Base-by-base conservation (phyloP, 106 monocot species). In the Acorus gramineus region DNA sequence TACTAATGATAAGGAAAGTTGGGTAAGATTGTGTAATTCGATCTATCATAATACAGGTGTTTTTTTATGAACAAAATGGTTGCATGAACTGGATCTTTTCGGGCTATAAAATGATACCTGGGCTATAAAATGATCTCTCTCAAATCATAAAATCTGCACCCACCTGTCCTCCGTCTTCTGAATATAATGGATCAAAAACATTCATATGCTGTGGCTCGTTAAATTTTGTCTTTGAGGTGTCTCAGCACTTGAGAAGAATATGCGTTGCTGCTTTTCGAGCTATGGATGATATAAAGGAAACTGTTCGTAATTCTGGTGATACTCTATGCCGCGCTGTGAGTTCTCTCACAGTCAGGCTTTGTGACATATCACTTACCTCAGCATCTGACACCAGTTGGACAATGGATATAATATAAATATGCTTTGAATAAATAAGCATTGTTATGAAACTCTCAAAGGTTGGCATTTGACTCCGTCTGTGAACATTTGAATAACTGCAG, bases 261-360 rank as follows among this genome's bases (percentile, higher is more conserved):
- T 98, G 98, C 91, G 73, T 55, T 6, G 62, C 83, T 59, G 73
- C 92, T 49, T 98, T 98, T 75, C 87, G 98, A 69, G 84, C 88
- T 66, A 92, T 98, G 98, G 98, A 98, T 81, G 98, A 98, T 45
- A 92, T 98, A 70, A 98, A 98, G 66, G 98, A 98, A 84, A 98
- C 91, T 55, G 98, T 98, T 11, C 78, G 98, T 8, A 98, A 76
- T 68, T 73, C 98, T 74, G 98, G 91, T 63, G 88, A 92, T 58
- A 88, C 74, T 72, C 72, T 98, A 59, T 98, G 92, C 62, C 92
- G 98, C 75, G 78, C 98, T 65, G 74, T 88, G 50, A 98, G 82
- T 75, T 92, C 91, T 45, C 63, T 98, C 47, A 91, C 98, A 70
- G 67, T 75, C 14, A 92, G 98, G 61, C 64, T 98, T 14, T 92